Evolutionary conservation across 2,329 filamentous ascomycete species (phyloP).

Genomic region (Colletotrichum higginsianum): DNA sequence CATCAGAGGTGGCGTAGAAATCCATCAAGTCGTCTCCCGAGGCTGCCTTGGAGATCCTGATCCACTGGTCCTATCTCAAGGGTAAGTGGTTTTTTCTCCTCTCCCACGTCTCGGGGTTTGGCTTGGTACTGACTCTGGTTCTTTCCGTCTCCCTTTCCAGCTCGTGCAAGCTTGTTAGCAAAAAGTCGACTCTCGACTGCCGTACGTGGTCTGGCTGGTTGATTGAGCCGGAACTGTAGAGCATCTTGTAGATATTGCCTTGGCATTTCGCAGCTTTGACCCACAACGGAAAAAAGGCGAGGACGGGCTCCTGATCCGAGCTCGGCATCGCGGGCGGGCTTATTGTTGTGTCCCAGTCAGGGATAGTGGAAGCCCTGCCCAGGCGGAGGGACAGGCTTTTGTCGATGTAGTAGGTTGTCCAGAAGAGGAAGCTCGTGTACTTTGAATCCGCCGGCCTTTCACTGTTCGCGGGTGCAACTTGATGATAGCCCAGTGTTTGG

Average conservation of each 20-base stretch:
- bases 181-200: slow-evolving; percentile 49
- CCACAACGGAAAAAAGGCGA: slow-evolving; percentile 61
- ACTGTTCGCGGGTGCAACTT: slow-evolving; percentile 45
- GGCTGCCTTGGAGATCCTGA: too few species aligned
- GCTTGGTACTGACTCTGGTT: slow-evolving; percentile 32
- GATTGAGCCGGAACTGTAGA: slow-evolving; percentile 64
- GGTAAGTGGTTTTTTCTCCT: too few species aligned
- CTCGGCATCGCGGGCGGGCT: neutral
- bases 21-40: slow-evolving; percentile 49
- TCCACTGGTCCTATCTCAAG: too few species aligned
- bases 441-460: slow-evolving; percentile 39
- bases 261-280: slow-evolving; percentile 66
- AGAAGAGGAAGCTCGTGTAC: slow-evolving; percentile 61
- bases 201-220: slow-evolving; percentile 52
- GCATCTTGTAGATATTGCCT: slow-evolving; percentile 68
- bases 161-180: slow-evolving; percentile 12
- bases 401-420: slow-evolving; percentile 70
- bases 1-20: slow-evolving; percentile 55
- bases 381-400: slow-evolving; percentile 70
- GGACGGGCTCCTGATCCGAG: slow-evolving; percentile 42
- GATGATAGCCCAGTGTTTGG: slow-evolving; percentile 51
- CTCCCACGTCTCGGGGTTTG: too few species aligned
- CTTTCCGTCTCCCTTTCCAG: slow-evolving; percentile 44
- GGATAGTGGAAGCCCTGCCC: slow-evolving; percentile 67
- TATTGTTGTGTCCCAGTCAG: slow-evolving; percentile 69